Conservation (phyloP, 2,329 filamentous ascomycete species). For the Chrysoporthe puriensis region DNA sequence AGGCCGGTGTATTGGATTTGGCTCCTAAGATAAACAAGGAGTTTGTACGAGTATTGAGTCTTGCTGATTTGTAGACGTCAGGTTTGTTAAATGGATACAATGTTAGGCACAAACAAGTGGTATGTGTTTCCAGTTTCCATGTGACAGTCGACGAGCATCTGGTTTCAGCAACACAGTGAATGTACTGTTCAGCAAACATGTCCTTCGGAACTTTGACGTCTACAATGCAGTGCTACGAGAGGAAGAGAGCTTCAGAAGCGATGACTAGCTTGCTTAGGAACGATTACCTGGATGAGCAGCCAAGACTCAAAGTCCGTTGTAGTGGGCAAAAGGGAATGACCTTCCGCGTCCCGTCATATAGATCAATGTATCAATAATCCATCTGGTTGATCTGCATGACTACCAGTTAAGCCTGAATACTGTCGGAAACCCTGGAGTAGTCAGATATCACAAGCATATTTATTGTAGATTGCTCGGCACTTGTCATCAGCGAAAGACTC, state of each 20-base stretch:
- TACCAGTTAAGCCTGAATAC: too few relatives aligned
- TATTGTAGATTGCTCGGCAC: background rate
- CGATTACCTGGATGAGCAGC: background rate
- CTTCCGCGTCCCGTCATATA: too few relatives aligned
- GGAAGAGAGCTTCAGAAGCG: background rate
- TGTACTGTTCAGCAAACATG: too few relatives aligned
- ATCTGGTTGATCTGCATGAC: too few relatives aligned
- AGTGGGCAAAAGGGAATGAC: background rate
- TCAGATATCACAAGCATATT: background rate
- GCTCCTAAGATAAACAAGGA: too few relatives aligned
- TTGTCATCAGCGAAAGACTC: background rate
- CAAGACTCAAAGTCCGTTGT: too few relatives aligned
- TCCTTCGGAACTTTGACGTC: too few relatives aligned
- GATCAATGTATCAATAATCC: too few relatives aligned
- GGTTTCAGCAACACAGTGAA: background rate
- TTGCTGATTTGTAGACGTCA: too few relatives aligned
- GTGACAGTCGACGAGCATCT: background rate
- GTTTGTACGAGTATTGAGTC: too few relatives aligned
- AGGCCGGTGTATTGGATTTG: background rate
- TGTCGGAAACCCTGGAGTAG: too few relatives aligned
- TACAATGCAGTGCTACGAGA: too few relatives aligned
- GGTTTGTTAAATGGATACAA: background rate
- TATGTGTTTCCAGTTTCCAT: background rate
- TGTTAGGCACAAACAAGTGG: background rate
- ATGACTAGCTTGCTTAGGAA: background rate